Evolutionary conservation across 345 rosid species (phyloP), one percentile per base, ranked within the genome.

Genomic region (Dimocarpus longan): DNA sequence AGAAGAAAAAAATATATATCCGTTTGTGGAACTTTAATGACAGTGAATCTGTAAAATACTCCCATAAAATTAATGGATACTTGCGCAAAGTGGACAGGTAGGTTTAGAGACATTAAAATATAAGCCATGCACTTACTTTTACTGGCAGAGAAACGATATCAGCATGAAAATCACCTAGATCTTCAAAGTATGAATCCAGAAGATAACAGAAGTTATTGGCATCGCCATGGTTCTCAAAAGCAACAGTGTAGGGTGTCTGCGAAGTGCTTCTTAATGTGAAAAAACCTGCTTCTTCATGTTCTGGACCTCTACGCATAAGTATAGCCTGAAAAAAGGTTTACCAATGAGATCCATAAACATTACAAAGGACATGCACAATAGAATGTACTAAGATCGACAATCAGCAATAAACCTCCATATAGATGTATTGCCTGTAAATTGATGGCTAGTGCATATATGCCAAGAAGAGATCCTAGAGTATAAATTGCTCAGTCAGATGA

Each of bases 161-260:
- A 10, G 90, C 93, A 42, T 64, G 81, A 84, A 93, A 95, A 76
- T 86, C 90, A 19, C 85, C 89, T 32, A 92, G 85, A 79, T 86
- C 95, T 86, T 91, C 95, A 44, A 93, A 93, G 84, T 75, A 82
- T 28, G 91, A 82, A 57, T 93, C 95, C 10, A 91, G 90, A 56
- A 95, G 85, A 81, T 74, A 83, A 76, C 93, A 92, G 79, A 92
- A 93, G 87, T 93, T 92, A 73, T 86, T 90, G 71, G 98, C 98
- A 85, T 95, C 98, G 56, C 62, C 80, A 59, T 73, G 92, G 79
- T 91, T 92, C 87, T 95, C 94, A 60, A 95, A 95, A 76, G 90
- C 93, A 86, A 93, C 65, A 12, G 82, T 83, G 66, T 83, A 88
- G 19, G 93, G 76, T 48, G 82, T 78, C 15, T 80, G 69, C 18